Base-by-base conservation (phyloP, 148 eudicot species). In the Rhododendron ovatum region DNA sequence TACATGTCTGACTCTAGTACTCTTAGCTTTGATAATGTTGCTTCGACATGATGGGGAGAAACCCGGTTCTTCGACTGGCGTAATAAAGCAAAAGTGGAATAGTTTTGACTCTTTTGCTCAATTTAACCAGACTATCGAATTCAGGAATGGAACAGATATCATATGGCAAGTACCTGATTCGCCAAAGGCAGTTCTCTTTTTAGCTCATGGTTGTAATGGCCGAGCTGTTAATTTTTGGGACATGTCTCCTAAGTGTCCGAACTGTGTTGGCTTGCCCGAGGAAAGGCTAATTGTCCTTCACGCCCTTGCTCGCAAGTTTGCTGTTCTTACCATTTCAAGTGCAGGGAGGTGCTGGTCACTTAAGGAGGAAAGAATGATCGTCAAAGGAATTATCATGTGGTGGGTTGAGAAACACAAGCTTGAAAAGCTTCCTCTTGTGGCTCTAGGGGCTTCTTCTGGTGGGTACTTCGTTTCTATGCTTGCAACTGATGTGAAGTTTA, bases 391-490 rank as follows among this genome's bases (percentile, higher is more conserved):
- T 18, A 90, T 95, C 55, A 63, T 82, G 59, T 89, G 93, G 93
- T 96, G 98, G 98, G 84, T 91, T 88, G 81, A 85, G 80, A 90
- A 94, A 86, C 85, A 91, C 82, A 87, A 88, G 28, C 90, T 95
- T 53, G 92, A 89, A 50, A 91, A 91, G 53, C 88, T 92, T 84
- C 99, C 99, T 20, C 82, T 96, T 84, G 91, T 94, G 69, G 98
- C 98, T 83, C 87, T 95, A 86, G 99, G 99, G 85, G 98, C 98
- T n/a, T 96, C 99, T 1, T 95, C 99, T 1, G 99, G 98, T 57
- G 99, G 99, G 18, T 93, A 96, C 88, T 96, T 96, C 86, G 94
- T 95, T 71, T 95, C 99, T 4, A 80, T 88, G 18, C 98, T 96
- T 78, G 96, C 99, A 0, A 92, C 88, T 14, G 89, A 93, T 80